A percentile compares a stretch with the other conserved stretches of the same genome.
Evolutionary conservation across 176 grass and related monocot species (phyloP).

Genomic region (Bonia amplexicaulis): DNA sequence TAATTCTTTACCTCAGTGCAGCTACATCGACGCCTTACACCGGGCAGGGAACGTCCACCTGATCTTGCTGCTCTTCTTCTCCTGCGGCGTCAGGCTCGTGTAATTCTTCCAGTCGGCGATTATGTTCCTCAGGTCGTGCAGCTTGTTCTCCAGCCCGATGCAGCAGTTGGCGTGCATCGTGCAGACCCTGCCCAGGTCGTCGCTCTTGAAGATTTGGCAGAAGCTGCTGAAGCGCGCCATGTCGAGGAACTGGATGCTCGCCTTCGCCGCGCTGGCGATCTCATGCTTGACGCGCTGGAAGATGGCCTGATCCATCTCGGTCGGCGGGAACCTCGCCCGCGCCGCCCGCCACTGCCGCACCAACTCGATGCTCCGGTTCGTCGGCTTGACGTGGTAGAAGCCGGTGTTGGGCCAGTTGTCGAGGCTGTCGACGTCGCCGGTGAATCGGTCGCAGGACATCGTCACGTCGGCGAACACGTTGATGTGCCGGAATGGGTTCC

Average conservation of each 20-base stretch:
- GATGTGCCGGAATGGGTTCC: conserved; percentile 55
- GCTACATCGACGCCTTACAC: background rate
- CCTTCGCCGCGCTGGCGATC: background rate
- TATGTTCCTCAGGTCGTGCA: conserved; percentile 35
- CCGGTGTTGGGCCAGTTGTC: conserved; percentile 41
- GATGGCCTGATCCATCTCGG: conserved; percentile 36
- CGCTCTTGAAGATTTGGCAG: conserved; percentile 23
- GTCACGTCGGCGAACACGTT: conserved; percentile 28
- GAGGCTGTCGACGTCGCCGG: conserved; percentile 14
- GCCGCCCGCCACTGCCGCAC: conserved; percentile 36
- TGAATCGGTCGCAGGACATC: conserved; percentile 40
- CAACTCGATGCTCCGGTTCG: conserved; percentile 25
- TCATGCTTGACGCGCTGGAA: conserved; percentile 47
- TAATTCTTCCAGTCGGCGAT: conserved; percentile 48
- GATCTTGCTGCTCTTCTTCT: background rate
- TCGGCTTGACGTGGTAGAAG: conserved; percentile 49
- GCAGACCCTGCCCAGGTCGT: conserved; percentile 20
- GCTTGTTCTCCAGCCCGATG: conserved; percentile 37
- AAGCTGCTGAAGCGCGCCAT: conserved; percentile 36
- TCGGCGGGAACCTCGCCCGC: conserved; percentile 16
- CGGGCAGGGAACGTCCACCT: conserved; percentile 1
- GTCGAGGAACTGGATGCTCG: conserved; percentile 41
- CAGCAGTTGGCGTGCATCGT: conserved; percentile 69
- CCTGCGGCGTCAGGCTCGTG: background rate
- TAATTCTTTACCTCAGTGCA: background rate